Evolutionary conservation across 768 basidiomycete genomes (phyloP).

Genomic region (Nevesoporus exiguus): DNA sequence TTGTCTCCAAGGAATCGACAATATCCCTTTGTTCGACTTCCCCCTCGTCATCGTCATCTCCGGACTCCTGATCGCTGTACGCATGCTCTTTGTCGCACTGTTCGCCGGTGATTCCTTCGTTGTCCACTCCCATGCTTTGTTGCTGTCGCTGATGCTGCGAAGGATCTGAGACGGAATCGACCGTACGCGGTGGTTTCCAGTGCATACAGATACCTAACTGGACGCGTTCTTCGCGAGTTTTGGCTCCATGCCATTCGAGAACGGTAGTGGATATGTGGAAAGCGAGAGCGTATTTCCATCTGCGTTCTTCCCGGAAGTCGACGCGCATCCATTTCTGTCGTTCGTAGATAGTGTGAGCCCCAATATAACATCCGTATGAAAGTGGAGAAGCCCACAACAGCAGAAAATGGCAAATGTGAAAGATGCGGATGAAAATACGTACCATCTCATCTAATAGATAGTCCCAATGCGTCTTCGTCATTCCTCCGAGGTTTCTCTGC

Average conservation of each 20-base stretch:
- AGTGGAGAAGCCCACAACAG: neutral
- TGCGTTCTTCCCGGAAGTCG: conserved; percentile 92
- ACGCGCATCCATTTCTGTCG: conserved; percentile 91
- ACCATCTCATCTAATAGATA: conserved; percentile 97
- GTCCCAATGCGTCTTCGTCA: conserved; percentile 90
- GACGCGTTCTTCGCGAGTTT: conserved; percentile 59
- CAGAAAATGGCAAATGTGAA: neutral
- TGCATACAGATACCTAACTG: conserved; percentile 63
- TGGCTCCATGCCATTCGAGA: conserved; percentile 82
- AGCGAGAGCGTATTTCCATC: conserved; percentile 87
- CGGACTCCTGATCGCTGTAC: conserved; percentile 40
- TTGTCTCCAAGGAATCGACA: conserved; percentile 58
- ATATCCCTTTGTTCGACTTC: conserved; percentile 53
- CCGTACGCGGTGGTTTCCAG: conserved; percentile 52
- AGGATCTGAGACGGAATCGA: conserved; percentile 12
- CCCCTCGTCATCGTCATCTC: conserved; percentile 57
- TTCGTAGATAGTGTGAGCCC: conserved; percentile 12
- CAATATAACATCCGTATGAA: neutral
- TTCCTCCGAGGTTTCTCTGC: conserved; percentile 72
- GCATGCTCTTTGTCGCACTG: conserved; percentile 22
- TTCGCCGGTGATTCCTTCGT: conserved; percentile 15
- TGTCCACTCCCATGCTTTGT: conserved; percentile 33
- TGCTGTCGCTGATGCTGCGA: conserved; percentile 32
- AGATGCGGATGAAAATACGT: conserved; percentile 22
- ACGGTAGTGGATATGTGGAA: conserved; percentile 79